Conservation (phyloP, 2,329 filamentous ascomycete genomes). For the Calonectria montana region DNA sequence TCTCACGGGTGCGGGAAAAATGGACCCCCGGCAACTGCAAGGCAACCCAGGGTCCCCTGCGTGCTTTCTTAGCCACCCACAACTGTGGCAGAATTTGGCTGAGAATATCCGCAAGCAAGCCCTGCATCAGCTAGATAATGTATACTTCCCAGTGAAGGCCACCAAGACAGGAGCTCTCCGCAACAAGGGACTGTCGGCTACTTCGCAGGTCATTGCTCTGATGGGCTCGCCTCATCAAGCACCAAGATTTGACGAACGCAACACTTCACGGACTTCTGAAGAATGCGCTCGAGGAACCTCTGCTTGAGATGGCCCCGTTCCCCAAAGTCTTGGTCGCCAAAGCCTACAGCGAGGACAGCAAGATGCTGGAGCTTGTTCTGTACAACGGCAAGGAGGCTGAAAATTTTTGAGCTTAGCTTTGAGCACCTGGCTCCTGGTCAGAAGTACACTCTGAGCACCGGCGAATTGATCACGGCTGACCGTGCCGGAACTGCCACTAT, state of each 20-base stretch:
- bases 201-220: conserved; percentile 15
- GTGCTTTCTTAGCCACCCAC: conserved; percentile 19
- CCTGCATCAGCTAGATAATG: conserved; percentile 18
- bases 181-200: conserved; percentile 24
- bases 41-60: conserved; percentile 4
- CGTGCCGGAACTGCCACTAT: conserved; percentile 5
- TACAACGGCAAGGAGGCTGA: conserved; percentile 24
- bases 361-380: conserved; percentile 22
- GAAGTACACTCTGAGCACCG: conserved; percentile 18
- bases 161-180: conserved; percentile 18
- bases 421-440: conserved; percentile 11
- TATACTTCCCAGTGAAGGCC: conserved; percentile 20
- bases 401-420: conserved; percentile 15
- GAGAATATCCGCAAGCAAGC: conserved; percentile 20
- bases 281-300: conserved; percentile 7
- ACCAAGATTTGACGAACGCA: conserved; percentile 16
- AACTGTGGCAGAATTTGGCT: conserved; percentile 21
- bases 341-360: conserved; percentile 16
- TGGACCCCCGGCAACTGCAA: conserved; percentile 19
- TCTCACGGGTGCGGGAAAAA: conserved; percentile 22
- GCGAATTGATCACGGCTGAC: conserved; percentile 15
- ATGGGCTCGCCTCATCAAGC: conserved; percentile 25
- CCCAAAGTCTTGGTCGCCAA: conserved; percentile 24
- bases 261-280: conserved; percentile 13
- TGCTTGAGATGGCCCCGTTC: conserved; percentile 16